Base-by-base conservation (phyloP, 2,329 filamentous ascomycete species). In the Drechmeria coniospora region DNA sequence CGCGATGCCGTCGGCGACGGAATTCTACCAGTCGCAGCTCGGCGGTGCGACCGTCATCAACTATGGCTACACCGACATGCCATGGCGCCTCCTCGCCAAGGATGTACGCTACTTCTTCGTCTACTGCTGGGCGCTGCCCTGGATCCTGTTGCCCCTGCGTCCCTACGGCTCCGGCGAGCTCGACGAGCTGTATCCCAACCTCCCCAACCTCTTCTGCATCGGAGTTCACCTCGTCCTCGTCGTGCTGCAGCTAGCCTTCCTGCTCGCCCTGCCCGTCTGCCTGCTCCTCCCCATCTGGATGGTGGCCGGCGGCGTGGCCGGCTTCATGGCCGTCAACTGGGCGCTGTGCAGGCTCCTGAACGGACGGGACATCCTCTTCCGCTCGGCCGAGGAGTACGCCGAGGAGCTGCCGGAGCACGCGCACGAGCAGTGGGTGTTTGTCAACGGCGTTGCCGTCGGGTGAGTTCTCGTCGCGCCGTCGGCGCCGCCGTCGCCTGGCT, bases 371-470 rank as follows among this genome's bases (percentile, higher is more conserved):
- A 51, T 58, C 27, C 55, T 57, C 3, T 72, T 65, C 38, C 47
- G 51, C 12, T 72, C 70, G 2, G 59, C 68, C 23, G 53, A 61
- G 3, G 54, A 65, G 29, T 71, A 66, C 35, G 60, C 71, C 1
- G 47, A 58, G 11, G 50, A 50, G 2, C 47, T 50, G 12, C 56
- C 59, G 0, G 59, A 68, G 36, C 63, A 71, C 45, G 55, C 57
- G 8, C 59, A 71, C 28, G 79, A 86, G 51, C 66, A 74, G 41
- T 87, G 80, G 80, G 61, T 86, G n/a, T 86, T 79, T 44, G 50
- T 86, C 28, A 86, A 86, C 42, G 80, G 80, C 1, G 70, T 84
- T 16, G 69, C 65, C 8, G 63, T 64, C 19, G 67, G 65, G 68
- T 74, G 51, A 33, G 63, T 55, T 19, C 5, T 6, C 4, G 2